Base-by-base conservation (phyloP, 1,284 basidiomycete species). In the Coriolopsis trogii region DNA sequence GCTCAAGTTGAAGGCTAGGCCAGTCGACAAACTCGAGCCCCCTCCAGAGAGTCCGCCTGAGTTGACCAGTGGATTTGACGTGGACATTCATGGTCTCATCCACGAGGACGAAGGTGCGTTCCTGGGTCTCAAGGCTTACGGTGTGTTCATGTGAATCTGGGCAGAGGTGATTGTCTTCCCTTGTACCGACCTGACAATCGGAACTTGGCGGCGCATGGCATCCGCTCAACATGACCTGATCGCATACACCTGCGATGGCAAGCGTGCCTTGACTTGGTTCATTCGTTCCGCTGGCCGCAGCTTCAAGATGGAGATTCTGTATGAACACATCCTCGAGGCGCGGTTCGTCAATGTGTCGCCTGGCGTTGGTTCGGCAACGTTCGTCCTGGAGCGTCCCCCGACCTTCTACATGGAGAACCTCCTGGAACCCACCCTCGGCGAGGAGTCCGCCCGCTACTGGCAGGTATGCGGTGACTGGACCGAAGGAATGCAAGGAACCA, bases 221-320 rank as follows among this genome's bases (percentile, higher is more conserved):
- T 79, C 81, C 23, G 67, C 73, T 13, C 78, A 79, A 48, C 77
- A 85, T 56, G 88, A 90, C 67, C 75, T 92, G 6, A 74, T 91
- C 34, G 87, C 86, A 3, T 92, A 91, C 69, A 72, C 86, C 18
- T 89, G 79, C 67, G 84, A 89, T 29, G 58, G 68, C 41, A 84
- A 79, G 59, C 80, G 78, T 31, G 84, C 79, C 60, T 70, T 92
- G 37, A 81, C 79, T 2, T 92, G 89, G 89, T 91, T 86, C 68
- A 84, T 92, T 55, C 80, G 84, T 37, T 86, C 85, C 15, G 75
- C 72, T 1, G 87, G 87, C 24, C 79, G 78, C 58, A 81, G 85
- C 30, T 91, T 90, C 76, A 91, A 91, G 69, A 91, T 92, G 85
- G 86, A 88, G 57, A 77, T 91, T n/a, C 79, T 86, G 4, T 89